Base-by-base conservation (phyloP, 495 filamentous ascomycete species). In the Cercophora newfieldiana region DNA sequence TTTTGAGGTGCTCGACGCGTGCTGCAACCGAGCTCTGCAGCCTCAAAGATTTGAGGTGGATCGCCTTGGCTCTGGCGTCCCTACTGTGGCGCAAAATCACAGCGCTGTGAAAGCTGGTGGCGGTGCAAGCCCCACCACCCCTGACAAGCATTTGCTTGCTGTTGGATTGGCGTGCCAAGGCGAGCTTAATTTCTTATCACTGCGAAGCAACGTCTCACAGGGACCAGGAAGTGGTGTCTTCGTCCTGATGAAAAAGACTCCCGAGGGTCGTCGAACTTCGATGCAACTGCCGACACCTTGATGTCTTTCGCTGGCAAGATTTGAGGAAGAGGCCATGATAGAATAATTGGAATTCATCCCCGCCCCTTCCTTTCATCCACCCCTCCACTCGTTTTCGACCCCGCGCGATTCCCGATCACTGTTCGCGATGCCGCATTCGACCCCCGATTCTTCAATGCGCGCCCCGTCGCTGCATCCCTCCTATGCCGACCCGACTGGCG, bases 371-470 rank as follows among this genome's bases (percentile, higher is more conserved):
- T 7, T 31, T 14, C 30, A 21, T 14, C 55, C 19, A 44, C 2
- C 31, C 55, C 55, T 64, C 29, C 50, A 53, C 33, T 61, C 59
- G 59, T 61, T 61, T 51, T 28, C 44, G 59, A 48, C 7, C 19
- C 8, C 55, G 25, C 48, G 50, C 54, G 28, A 19, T 25, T 54
- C 49, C 25, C 21, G 37, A 51, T 28, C 58, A 25, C 6, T 28
- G 14, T 12, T 57, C 60, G 58, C 67, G 24, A 77, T 75, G 72
- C 71, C 73, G 61, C 75, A 77, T 62, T 77, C 75, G 7, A 74
- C 71, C 16, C 51, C 64, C 18, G 65, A 65, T 37, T 72, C 72
- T 44, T 65, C 73, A 28, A 73, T 73, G 69, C 71, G 74, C 28
- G 68, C 74, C 18, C 55, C 74, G n/a, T 74, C 75, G 19, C 69